Conservation (phyloP, 495 filamentous ascomycete genomes). For the Xanthoparmelia taractica region DNA sequence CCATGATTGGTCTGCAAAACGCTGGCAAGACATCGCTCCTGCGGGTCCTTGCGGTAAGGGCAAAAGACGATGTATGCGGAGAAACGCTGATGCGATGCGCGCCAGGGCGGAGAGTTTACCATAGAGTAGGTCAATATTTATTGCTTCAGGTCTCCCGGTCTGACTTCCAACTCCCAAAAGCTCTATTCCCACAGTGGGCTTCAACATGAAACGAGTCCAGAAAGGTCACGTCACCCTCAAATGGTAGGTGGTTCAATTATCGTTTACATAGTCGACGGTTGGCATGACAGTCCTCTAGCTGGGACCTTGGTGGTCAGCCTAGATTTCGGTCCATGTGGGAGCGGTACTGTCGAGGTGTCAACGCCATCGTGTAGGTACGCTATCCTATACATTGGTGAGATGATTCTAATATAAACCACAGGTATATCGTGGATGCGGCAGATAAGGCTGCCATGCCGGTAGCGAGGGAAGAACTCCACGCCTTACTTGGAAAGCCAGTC, state of each 20-base stretch:
- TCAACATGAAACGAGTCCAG: conserved; percentile 98
- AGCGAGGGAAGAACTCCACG: conserved; percentile 85
- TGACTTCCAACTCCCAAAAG: conserved; percentile 40
- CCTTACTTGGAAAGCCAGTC: conserved; percentile 74
- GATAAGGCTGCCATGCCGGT: conserved; percentile 73
- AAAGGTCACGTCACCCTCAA: conserved; percentile 98
- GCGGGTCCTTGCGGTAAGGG: conserved; percentile 83
- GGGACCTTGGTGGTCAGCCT: conserved; percentile 96
- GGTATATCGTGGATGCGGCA: conserved; percentile 91
- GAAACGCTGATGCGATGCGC: conserved; percentile 25
- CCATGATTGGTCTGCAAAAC: conserved; percentile 98
- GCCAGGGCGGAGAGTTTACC: conserved; percentile 93
- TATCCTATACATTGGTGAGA: not conserved
- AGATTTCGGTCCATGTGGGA: conserved; percentile 99
- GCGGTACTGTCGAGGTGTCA: conserved; percentile 93
- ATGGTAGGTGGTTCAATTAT: conserved; percentile 50
- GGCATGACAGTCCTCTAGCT: conserved; percentile 43
- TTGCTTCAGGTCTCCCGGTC: conserved; percentile 10
- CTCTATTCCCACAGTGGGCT: conserved; percentile 96
- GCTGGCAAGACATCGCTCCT: conserved; percentile 95
- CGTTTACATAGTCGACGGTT: conserved; percentile 17
- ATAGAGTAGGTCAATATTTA: conserved; percentile 71
- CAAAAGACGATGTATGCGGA: conserved; percentile 15
- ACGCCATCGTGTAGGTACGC: conserved; percentile 74
- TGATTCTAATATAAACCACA: conserved; percentile 31